Percentiles rank a stretch among this genome's conserved stretches.
Conservation (phyloP, 2,329 filamentous ascomycete genomes). For the Trichoderma koningiopsis region DNA sequence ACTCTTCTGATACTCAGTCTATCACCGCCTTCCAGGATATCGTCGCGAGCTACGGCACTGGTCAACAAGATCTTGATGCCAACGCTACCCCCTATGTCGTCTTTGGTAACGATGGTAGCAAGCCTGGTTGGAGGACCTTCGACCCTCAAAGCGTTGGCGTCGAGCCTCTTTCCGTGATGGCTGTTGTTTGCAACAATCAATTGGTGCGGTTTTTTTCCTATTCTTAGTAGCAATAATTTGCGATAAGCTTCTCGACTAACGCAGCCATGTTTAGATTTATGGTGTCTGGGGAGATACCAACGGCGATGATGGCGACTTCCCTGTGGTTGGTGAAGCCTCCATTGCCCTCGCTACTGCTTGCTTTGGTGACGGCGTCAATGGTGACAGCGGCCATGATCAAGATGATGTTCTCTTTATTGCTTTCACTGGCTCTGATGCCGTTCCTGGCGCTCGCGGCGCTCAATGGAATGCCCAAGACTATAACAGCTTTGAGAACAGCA, state of each 20-base stretch:
- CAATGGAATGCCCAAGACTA: conserved; percentile 56
- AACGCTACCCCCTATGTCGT: conserved; percentile 57
- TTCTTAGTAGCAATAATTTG: background rate
- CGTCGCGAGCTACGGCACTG: conserved; percentile 42
- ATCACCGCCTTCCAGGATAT: conserved; percentile 51
- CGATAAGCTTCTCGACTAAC: background rate
- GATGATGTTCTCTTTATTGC: conserved; percentile 65
- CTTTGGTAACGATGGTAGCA: conserved; percentile 50
- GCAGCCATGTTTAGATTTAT: conserved; percentile 46
- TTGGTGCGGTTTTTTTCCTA: conserved; percentile 39
- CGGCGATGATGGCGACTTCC: conserved; percentile 50
- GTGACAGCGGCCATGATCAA: conserved; percentile 56
- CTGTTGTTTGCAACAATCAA: conserved; percentile 54
- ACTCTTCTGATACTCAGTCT: conserved; percentile 47
- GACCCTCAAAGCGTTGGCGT: conserved; percentile 47
- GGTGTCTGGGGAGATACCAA: conserved; percentile 65
- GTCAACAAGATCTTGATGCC: conserved; percentile 49
- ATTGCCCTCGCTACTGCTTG: conserved; percentile 61
- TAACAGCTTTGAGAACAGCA: conserved; percentile 55
- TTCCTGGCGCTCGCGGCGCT: conserved; percentile 56
- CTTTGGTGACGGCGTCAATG: conserved; percentile 55
- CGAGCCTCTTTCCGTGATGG: conserved; percentile 56
- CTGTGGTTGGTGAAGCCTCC: conserved; percentile 58
- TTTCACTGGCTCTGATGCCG: conserved; percentile 58
- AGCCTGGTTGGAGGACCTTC: conserved; percentile 41